Percentiles rank a stretch among this genome's conserved stretches.
Conservation (phyloP, 2,329 filamentous ascomycete species). For the Botrytis galanthina region DNA sequence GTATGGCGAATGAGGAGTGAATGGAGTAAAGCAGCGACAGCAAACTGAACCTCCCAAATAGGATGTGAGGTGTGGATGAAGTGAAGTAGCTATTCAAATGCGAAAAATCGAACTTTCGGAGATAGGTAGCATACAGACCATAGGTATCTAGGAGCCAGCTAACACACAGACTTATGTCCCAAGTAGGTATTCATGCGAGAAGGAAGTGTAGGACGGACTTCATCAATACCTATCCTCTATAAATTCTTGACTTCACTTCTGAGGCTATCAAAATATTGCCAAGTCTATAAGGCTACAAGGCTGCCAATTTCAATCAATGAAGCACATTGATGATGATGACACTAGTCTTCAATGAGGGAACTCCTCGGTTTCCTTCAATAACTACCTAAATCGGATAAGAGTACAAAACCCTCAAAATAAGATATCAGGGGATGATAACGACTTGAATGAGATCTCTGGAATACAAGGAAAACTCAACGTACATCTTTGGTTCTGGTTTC, state of each 20-base stretch:
- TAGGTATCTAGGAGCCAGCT: background rate
- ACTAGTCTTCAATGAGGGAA: constrained; percentile 14
- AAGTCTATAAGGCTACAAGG: constrained; percentile 14
- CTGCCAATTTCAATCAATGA: constrained; percentile 2
- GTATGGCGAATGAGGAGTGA: background rate
- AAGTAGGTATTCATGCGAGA: background rate
- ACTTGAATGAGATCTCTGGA: background rate
- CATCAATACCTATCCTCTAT: background rate
- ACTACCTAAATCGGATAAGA: constrained; percentile 7
- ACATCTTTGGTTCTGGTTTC: constrained; percentile 13
- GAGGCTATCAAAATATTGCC: constrained; percentile 6
- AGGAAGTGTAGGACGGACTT: background rate
- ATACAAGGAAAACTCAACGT: background rate
- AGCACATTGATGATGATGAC: constrained; percentile 7
- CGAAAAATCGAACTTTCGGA: background rate
- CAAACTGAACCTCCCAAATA: background rate
- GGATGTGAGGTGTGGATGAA: background rate
- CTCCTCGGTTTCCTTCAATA: constrained; percentile 7
- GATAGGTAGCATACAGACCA: background rate
- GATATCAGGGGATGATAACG: background rate
- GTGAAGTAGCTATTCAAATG: background rate
- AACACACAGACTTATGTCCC: background rate
- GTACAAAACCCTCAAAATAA: background rate
- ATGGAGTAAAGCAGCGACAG: background rate
- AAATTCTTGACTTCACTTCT: background rate